Evolutionary conservation across 2,329 filamentous ascomycete genomes (phyloP), one percentile per base, ranked within the genome.

Genomic region (Trichophyton simii): DNA sequence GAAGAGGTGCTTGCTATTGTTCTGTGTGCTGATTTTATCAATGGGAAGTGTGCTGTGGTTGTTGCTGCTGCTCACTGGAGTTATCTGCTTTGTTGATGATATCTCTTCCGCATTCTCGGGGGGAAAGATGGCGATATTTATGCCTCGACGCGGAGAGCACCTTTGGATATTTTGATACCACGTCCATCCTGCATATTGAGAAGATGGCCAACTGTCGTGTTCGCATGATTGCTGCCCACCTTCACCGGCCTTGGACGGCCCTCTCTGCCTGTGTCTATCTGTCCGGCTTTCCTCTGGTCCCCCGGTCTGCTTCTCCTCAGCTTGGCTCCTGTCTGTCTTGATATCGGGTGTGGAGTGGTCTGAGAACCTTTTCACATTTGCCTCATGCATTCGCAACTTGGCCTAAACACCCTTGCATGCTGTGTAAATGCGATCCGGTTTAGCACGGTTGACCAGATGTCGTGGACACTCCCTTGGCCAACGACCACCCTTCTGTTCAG

Each of bases 121-220:
- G 72, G 72, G 69, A 60, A 61, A 63, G 60, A 63, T 65, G 64
- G 65, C 59, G 67, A 67, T 76, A 75, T 76, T 76, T 76, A 75
- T 76, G 72, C 72, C 72, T 71, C 61, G 68, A 18, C 31, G 52
- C 28, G 9, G 28, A 13, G 52, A 20, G 28, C 52, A 55, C 52
- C 28, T 55, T 55, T 55, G 25, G 64, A 65, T 42, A 46, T 22
- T 11, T 46, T n/a, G 38, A 58, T 71, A 69, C 63, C 64, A 38
- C 62, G 68, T 64, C 57, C 59, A 13, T 62, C 60, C 60, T 63
- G 66, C 59, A 55, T 28, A 13, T 18, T 7, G 31, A n/a, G 52
- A 15, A 34, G 31, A 34, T 36, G 28, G 15, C 2, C 25, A 36
- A 55, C 28, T 28, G 25, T 36, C 52, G 25, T 55, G 25, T 36